Evolutionary conservation across 1,284 basidiomycete genomes (phyloP).

Genomic region (Cryptococcus sp.): DNA sequence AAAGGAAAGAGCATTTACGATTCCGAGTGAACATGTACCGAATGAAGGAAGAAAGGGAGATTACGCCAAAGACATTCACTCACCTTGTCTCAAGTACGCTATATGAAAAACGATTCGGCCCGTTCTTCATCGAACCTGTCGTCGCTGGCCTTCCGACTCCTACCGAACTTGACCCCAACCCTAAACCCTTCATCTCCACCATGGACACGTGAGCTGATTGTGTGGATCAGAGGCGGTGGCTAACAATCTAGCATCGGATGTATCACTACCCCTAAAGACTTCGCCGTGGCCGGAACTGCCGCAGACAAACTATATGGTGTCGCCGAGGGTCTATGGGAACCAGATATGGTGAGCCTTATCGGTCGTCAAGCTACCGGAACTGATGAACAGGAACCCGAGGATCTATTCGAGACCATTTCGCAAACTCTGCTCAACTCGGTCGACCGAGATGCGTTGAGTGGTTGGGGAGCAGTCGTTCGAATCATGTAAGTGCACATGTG

Average conservation of each 20-base stretch:
- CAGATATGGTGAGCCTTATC: conserved; percentile 61
- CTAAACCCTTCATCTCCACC: conserved; percentile 92
- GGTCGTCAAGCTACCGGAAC: not conserved
- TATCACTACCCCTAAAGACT: conserved; percentile 61
- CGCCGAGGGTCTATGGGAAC: conserved; percentile 98
- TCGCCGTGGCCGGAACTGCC: conserved; percentile 93
- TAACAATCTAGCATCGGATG: conserved; percentile 67
- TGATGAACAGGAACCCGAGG: conserved; percentile 67
- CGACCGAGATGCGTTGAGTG: conserved; percentile 93
- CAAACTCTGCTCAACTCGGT: conserved; percentile 94
- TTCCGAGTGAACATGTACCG: conserved; percentile 99
- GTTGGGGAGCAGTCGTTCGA: conserved; percentile 95
- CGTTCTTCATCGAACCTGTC: conserved; percentile 96
- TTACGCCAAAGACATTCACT: conserved; percentile 93
- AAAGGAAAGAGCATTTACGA: conserved; percentile 78
- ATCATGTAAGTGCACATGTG: conserved; percentile 72
- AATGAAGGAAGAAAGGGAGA: conserved; percentile 98
- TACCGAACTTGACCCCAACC: conserved; percentile 58
- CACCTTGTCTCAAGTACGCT: conserved; percentile 95
- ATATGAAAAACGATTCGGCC: conserved; percentile 93
- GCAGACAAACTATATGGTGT: conserved; percentile 92
- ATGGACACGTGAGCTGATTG: conserved; percentile 68
- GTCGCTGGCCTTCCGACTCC: conserved; percentile 77
- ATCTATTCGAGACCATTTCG: conserved; percentile 97
- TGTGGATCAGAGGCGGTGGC: not conserved